phyloP scores from a whole-genome alignment of 2,329 filamentous ascomycete species.

The Bipolaris oryzae region DNA sequence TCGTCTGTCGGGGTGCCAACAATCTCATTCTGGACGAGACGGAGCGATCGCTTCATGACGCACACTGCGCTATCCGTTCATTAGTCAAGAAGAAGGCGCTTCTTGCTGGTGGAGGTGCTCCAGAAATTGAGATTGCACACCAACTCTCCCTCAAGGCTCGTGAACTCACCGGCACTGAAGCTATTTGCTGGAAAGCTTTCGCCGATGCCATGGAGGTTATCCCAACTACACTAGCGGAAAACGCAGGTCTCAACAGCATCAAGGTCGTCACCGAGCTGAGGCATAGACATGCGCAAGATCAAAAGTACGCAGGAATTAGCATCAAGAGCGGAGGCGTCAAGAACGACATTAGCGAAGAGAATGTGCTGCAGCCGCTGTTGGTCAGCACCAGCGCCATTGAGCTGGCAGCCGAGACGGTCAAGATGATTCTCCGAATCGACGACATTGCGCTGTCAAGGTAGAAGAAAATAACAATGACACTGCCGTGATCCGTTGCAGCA shows the following conservation, averaged over 20 bases:
- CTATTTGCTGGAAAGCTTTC: constrained; percentile 99
- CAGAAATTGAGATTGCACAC: constrained; percentile 94
- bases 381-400: constrained; percentile 98
- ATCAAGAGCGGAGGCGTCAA: constrained; percentile 98
- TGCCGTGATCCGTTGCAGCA: not conserved
- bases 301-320: constrained; percentile 95
- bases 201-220: constrained; percentile 97
- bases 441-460: constrained; percentile 63
- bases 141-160: constrained; percentile 82
- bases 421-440: constrained; percentile 82
- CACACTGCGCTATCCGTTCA: constrained; percentile 95
- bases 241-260: constrained; percentile 96
- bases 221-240: constrained; percentile 94
- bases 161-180: constrained; percentile 85
- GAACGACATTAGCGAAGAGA: constrained; percentile 94
- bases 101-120: constrained; percentile 93
- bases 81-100: constrained; percentile 99
- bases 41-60: constrained; percentile 94
- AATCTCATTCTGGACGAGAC: constrained; percentile 93
- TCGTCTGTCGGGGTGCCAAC: constrained; percentile 95
- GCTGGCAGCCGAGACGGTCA: constrained; percentile 95
- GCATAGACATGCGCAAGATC: constrained; percentile 91
- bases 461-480: constrained; percentile 2
- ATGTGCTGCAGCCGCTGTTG: constrained; percentile 91
- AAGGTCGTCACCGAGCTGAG: constrained; percentile 96